A percentile compares a stretch with the other conserved stretches of the same genome.
These are phyloP conservation scores for Alternaria gansuensis DNA, from an alignment of 2,329 filamentous ascomycete species.

Conservation along the genomic window DNA sequence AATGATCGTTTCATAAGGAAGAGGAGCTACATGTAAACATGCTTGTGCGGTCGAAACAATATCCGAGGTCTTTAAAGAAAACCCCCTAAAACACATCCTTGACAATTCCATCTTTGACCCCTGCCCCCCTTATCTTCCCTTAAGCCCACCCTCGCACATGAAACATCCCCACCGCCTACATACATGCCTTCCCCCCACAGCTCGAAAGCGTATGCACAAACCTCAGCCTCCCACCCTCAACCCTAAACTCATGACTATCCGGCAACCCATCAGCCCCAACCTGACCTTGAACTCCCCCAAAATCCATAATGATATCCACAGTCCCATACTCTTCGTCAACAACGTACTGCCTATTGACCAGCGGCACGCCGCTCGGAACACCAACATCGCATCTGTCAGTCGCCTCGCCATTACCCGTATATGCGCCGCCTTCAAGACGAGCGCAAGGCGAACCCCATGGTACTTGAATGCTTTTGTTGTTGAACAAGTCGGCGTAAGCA, in stretches of 20 bases:
- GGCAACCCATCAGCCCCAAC: conserved; percentile 33
- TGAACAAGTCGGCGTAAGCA: conserved; percentile 43
- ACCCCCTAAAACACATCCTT: no score
- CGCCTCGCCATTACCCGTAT: conserved; percentile 39
- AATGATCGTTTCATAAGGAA: background rate
- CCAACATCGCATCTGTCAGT: conserved; percentile 42
- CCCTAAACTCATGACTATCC: conserved; percentile 47
- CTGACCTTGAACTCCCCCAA: conserved; percentile 31
- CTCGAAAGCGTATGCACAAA: conserved; percentile 45
- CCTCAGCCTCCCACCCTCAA: conserved; percentile 43
- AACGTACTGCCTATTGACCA: conserved; percentile 43
- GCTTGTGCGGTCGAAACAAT: no score
- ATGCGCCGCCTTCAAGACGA: conserved; percentile 40
- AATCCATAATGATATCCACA: conserved; percentile 45
- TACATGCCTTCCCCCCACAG: conserved; percentile 40
- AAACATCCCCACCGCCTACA: conserved; percentile 16
- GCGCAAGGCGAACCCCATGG: conserved; percentile 44
- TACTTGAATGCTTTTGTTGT: conserved; percentile 37
- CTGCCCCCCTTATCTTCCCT: background rate
- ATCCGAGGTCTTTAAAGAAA: no score
- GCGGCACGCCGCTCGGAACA: conserved; percentile 39
- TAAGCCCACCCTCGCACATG: background rate
- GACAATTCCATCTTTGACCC: no score
- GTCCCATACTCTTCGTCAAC: conserved; percentile 46
- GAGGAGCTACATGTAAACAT: background rate